Conservation (phyloP, 805 yeast genomes). For the Ascoidea rubescens region DNA sequence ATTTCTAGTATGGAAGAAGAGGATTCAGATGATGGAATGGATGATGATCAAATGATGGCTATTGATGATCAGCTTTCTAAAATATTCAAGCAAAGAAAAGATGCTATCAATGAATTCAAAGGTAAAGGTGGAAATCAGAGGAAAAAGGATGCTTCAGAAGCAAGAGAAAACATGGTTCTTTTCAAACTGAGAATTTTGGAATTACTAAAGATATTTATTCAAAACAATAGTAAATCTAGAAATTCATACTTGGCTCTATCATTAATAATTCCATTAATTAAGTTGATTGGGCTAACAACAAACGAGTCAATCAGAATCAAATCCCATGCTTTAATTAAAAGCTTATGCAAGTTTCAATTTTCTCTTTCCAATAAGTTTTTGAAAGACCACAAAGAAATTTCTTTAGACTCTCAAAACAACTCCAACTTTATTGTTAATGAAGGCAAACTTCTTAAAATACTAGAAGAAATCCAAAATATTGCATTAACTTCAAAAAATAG, state of each 20-base stretch:
- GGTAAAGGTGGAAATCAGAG: slow-evolving; percentile 49
- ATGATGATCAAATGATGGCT: slow-evolving; percentile 75
- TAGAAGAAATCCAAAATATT: slow-evolving; percentile 29
- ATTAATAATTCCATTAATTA: slow-evolving; percentile 41
- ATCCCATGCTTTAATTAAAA: slow-evolving; percentile 59
- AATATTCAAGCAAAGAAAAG: slow-evolving; percentile 74
- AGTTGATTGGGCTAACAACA: slow-evolving; percentile 49
- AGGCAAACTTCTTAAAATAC: slow-evolving; percentile 13
- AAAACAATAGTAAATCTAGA: slow-evolving; percentile 19
- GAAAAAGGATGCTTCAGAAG: slow-evolving; percentile 62
- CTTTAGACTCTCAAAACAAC: slow-evolving; percentile 1
- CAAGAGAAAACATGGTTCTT: slow-evolving; percentile 63
- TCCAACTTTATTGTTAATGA: slow-evolving; percentile 1
- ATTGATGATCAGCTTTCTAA: slow-evolving; percentile 72
- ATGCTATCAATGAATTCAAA: slow-evolving; percentile 34
- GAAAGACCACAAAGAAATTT: slow-evolving; percentile 12
- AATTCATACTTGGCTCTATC: slow-evolving; percentile 25
- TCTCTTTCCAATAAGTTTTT: slow-evolving; percentile 5
- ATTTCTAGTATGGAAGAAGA: slow-evolving; percentile 16
- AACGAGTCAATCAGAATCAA: slow-evolving; percentile 62
- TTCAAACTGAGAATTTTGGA: slow-evolving; percentile 74
- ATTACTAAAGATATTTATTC: slow-evolving; percentile 50
- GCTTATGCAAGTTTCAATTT: slow-evolving; percentile 36
- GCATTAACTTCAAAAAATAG: slow-evolving; percentile 21
- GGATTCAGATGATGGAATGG: slow-evolving; percentile 25